These are phyloP conservation scores for Rosellinia necatrix DNA, from an alignment of 2,329 filamentous ascomycete species.

Conservation along the genomic window DNA sequence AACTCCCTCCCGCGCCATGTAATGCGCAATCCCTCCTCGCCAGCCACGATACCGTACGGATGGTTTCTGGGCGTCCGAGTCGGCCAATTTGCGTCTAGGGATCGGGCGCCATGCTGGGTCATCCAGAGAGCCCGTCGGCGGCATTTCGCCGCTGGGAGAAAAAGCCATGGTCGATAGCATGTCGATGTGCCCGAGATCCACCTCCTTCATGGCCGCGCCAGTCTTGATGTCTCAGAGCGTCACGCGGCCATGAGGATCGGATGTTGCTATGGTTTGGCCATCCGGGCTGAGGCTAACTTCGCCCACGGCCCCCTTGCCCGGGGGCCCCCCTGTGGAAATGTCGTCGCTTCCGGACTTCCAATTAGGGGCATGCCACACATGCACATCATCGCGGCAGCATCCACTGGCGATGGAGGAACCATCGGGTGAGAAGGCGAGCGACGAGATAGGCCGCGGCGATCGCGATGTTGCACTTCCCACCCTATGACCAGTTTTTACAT, in stretches of 20 bases:
- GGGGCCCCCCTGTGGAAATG: neutral
- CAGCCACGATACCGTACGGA: neutral
- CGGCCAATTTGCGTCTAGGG: neutral
- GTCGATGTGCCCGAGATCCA: neutral
- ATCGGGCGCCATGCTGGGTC: neutral
- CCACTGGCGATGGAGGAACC: neutral
- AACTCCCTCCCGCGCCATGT: neutral
- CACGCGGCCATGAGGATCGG: neutral
- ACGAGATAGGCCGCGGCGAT: neutral
- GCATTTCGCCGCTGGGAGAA: neutral
- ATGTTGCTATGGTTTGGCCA: neutral
- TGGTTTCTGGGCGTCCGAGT: no score
- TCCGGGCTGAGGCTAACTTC: neutral
- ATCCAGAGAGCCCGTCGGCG: neutral
- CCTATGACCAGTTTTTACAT: neutral
- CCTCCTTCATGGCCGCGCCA: neutral
- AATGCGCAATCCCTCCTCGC: neutral
- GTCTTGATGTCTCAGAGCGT: neutral
- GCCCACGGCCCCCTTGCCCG: neutral
- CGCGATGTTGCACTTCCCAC: neutral
- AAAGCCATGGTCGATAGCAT: neutral
- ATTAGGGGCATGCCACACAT: neutral
- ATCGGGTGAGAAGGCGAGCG: neutral
- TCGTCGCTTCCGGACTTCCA: neutral
- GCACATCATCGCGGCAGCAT: neutral